Evolutionary conservation across 23 red algal genomes (phyloP).

Genomic region (Agarophyton chilense): DNA sequence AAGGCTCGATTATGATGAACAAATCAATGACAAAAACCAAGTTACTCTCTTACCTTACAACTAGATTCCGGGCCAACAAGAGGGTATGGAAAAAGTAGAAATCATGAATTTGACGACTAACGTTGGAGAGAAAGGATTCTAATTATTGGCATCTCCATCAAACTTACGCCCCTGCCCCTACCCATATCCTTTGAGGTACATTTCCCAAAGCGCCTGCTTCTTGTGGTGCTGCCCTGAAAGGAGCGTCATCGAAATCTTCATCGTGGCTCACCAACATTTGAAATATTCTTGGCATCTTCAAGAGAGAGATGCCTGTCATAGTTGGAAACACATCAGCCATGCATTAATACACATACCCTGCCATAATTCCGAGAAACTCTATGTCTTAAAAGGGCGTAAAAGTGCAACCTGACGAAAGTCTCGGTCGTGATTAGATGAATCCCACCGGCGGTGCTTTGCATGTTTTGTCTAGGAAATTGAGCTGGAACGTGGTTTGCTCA

Average conservation of each 20-base stretch:
- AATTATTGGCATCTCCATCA: constrained; percentile 38
- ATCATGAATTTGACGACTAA: not conserved
- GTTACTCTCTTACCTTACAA: too few species aligned
- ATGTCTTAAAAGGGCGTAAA: too few species aligned
- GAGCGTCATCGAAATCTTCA: constrained; percentile 52
- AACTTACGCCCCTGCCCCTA: constrained; percentile 56
- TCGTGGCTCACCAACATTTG: constrained; percentile 47
- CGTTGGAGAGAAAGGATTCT: not conserved
- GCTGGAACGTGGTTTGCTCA: not conserved
- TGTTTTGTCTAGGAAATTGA: not conserved
- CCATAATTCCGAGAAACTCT: constrained; percentile 91
- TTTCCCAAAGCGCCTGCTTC: constrained; percentile 1
- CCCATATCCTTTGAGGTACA: not conserved
- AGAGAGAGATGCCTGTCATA: constrained; percentile 65
- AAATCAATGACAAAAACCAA: not conserved
- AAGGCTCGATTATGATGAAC: not conserved
- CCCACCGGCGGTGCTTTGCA: not conserved
- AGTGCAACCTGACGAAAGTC: too few species aligned
- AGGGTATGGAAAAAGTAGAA: not conserved
- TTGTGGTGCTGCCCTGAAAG: constrained; percentile 1
- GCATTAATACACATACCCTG: constrained; percentile 94
- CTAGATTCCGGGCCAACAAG: not conserved
- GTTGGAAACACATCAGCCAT: constrained; percentile 90
- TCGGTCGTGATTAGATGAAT: not conserved
- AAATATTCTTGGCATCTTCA: constrained; percentile 75